Evolutionary conservation across 179 eudicot genomes (phyloP).

Genomic region (Kewa caespitosa): DNA sequence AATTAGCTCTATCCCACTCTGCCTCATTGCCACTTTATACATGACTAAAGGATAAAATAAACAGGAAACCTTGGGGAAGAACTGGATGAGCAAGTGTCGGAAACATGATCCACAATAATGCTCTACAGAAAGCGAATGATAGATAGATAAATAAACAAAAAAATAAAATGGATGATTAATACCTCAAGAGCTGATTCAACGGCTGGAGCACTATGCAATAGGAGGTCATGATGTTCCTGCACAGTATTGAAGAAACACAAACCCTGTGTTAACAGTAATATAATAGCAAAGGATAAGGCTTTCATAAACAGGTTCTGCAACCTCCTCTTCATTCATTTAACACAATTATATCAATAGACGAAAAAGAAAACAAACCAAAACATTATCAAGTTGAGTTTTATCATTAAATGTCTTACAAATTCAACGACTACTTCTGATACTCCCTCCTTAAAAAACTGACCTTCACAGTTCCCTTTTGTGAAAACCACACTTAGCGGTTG

Average conservation of each 20-base stretch:
- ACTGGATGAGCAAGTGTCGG: no score
- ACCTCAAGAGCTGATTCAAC: constrained; percentile 91
- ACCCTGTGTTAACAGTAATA: constrained; percentile 7
- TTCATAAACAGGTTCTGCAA: background rate
- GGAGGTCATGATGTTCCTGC: constrained; percentile 97
- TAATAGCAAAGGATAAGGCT: constrained; percentile 7
- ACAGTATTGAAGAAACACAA: constrained; percentile 19
- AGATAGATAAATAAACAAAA: no score
- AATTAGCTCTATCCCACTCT: no score
- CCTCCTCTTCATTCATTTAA: constrained; percentile 6
- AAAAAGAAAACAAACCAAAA: background rate
- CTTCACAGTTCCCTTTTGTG: no score
- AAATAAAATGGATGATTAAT: constrained; percentile 12
- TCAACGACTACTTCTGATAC: no score
- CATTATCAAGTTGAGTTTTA: background rate
- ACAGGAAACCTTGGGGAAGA: no score
- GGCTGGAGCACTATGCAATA: constrained; percentile 76
- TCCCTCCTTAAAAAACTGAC: no score
- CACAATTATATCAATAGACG: background rate
- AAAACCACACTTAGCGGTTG: no score
- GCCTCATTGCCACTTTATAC: no score
- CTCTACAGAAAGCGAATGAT: constrained; percentile 20
- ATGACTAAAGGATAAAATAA: no score
- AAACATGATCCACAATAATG: background rate
- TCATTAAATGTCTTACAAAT: background rate